These are phyloP conservation scores for Malassezia yamatoensis DNA, from an alignment of 1,284 basidiomycete genomes.

Conservation along the genomic window DNA sequence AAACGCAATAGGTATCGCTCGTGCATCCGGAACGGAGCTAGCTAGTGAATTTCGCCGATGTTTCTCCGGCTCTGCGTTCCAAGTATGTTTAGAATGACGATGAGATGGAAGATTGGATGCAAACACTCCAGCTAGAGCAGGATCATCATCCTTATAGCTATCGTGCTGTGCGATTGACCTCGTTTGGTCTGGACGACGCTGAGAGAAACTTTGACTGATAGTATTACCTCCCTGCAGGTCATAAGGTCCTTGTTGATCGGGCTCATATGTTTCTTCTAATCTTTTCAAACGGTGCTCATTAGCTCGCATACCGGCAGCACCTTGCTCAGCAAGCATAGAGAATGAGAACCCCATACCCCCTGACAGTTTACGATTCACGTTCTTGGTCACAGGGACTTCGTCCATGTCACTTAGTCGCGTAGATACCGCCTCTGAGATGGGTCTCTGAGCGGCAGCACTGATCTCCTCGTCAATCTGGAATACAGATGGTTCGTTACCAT, in stretches of 20 bases:
- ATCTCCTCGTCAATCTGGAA: slow-evolving; percentile 5
- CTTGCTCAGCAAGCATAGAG: not conserved
- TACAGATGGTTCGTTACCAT: not conserved
- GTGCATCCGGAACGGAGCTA: not conserved
- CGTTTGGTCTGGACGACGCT: not conserved
- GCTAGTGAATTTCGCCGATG: not conserved
- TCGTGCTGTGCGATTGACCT: not conserved
- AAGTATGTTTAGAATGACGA: slow-evolving; percentile 19
- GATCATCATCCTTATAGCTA: slow-evolving; percentile 17
- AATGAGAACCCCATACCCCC: not conserved
- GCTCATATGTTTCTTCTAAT: not conserved
- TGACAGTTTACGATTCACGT: not conserved
- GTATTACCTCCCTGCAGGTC: not conserved
- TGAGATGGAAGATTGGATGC: slow-evolving; percentile 40
- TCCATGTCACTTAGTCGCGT: too few relatives aligned
- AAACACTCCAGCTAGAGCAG: slow-evolving; percentile 28
- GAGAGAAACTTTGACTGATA: not conserved
- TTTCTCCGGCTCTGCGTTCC: not conserved
- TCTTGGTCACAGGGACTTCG: too few relatives aligned
- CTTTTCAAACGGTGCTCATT: not conserved
- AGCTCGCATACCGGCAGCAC: not conserved
- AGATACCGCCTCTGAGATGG: too few relatives aligned
- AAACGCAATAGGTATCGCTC: slow-evolving; percentile 5
- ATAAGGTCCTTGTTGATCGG: slow-evolving; percentile 5
- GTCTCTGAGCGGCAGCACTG: not conserved